Base-by-base conservation (phyloP, 192 early-diverging fungal species). In the Irineochytrium annulatum region DNA sequence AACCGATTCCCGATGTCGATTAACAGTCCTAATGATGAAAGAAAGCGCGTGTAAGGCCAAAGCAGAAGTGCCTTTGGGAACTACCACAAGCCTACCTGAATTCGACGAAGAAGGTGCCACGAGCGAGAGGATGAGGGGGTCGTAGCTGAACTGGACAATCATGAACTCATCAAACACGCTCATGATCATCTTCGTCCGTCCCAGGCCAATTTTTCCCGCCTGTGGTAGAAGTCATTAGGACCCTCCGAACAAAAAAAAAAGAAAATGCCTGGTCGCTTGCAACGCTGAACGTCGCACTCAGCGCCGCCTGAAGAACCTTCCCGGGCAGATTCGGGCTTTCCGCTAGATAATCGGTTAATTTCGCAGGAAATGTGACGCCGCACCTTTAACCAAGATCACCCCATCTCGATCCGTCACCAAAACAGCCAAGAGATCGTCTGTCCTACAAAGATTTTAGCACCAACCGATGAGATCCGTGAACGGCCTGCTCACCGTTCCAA, bases 371-470 rank as follows among this genome's bases (percentile, higher is more conserved):
- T 30, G 2, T 14, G 52, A 16, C 45, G 28, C 16, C 46, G 31
- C 28, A 64, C 62, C 62, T 22, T 64, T 56, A 26, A 56, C 13
- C 5, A 64, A 31, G 43, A 64, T 64, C 16, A 64, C 62, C 29
- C 62, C 62, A 41, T 64, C 62, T 56, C 54, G 37, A 54, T 64
- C 62, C 8, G 62, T 64, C 6, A 64, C 52, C 3, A 64, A 52
- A 17, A 56, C 55, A 6, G 62, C 62, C 43, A 46, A 55, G 13
- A 64, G 22, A 24, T 56, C 62, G 39, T 4, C 26, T 20, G 52
- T 54, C 3, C 61, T 62, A 14, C 41, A 5, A 59, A n/a, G n/a
- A n/a, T n/a, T n/a, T n/a, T n/a, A n/a, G n/a, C n/a, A n/a, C n/a
- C n/a, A n/a, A n/a, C n/a, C n/a, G n/a, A n/a, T n/a, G n/a, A n/a